Percentiles rank a stretch among this genome's conserved stretches.
Evolutionary conservation across 768 basidiomycete genomes (phyloP).

Genomic region (Leccinum subgranulosum): DNA sequence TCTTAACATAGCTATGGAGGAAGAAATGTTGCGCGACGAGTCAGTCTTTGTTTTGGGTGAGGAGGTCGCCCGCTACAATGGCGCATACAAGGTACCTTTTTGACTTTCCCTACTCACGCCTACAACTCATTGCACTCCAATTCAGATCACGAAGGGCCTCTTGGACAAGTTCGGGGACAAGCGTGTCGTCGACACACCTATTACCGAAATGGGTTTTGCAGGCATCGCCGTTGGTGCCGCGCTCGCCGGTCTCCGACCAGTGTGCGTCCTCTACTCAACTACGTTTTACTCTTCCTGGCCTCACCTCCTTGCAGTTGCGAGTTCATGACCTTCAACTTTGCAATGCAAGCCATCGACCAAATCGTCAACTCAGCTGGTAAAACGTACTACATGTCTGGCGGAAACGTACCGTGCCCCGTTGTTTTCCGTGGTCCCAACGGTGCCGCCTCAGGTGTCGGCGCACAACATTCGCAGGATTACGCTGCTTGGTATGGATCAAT

Average conservation of each 20-base stretch:
- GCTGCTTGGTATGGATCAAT: conserved; percentile 92
- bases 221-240: conserved; percentile 95
- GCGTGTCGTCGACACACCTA: conserved; percentile 95
- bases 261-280: conserved; percentile 46
- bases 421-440: conserved; percentile 99
- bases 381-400: conserved; percentile 99
- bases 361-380: conserved; percentile 99
- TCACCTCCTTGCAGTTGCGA: conserved; percentile 64
- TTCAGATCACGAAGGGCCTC: conserved; percentile 93
- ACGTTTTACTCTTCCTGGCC: conserved; percentile 6
- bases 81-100: conserved; percentile 83
- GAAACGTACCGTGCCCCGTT: conserved; percentile 96
- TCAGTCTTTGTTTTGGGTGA: conserved; percentile 94
- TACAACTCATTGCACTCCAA: conserved; percentile 9
- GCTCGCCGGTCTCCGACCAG: conserved; percentile 88
- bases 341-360: conserved; percentile 99
- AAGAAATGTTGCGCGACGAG: conserved; percentile 97
- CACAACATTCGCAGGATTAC: conserved; percentile 98
- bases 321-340: conserved; percentile 99
- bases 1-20: conserved; percentile 97
- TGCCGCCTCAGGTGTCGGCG: conserved; percentile 93
- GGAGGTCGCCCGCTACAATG: conserved; percentile 98
- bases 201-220: conserved; percentile 98
- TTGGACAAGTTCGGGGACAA: conserved; percentile 99
- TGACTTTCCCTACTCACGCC: neutral